Evolutionary conservation across 2,329 filamentous ascomycete genomes (phyloP).

Genomic region (Bimuria novae-zelandiae): DNA sequence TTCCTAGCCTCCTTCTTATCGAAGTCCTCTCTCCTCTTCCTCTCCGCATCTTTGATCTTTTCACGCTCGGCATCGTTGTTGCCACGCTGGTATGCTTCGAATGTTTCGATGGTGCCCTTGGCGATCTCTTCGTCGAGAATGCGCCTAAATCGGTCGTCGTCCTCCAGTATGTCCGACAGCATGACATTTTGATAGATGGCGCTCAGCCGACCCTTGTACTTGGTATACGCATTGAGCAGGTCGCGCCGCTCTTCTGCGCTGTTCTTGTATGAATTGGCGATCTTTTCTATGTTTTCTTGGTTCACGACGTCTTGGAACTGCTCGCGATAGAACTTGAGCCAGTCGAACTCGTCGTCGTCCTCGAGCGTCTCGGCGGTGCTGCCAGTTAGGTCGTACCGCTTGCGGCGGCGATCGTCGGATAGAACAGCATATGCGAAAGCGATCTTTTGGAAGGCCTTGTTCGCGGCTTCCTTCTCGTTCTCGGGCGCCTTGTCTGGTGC

Average conservation of each 20-base stretch:
- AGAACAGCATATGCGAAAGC: conserved; percentile 94
- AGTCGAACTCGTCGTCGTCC: conserved; percentile 78
- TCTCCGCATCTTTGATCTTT: conserved; percentile 40
- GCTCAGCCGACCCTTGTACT: conserved; percentile 75
- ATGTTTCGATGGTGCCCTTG: conserved; percentile 67
- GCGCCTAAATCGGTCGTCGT: conserved; percentile 80
- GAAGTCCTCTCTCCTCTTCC: conserved; percentile 45
- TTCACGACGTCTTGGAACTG: conserved; percentile 81
- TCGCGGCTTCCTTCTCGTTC: conserved; percentile 71
- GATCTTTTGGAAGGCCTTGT: conserved; percentile 83
- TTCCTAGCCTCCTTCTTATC: conserved; percentile 56
- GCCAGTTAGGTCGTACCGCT: conserved; percentile 87
- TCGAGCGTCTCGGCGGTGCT: conserved; percentile 82
- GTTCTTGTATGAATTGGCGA: conserved; percentile 78
- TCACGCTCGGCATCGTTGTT: conserved; percentile 45
- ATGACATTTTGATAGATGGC: conserved; percentile 81
- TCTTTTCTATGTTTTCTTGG: conserved; percentile 72
- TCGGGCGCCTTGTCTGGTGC: conserved; percentile 73
- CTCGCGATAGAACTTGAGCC: conserved; percentile 85
- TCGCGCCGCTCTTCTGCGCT: conserved; percentile 84
- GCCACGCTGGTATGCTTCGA: conserved; percentile 73
- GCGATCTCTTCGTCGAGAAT: conserved; percentile 84
- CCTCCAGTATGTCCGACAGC: conserved; percentile 79
- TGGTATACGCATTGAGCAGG: conserved; percentile 75
- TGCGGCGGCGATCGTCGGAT: conserved; percentile 77